Evolutionary conservation across 73 alveolate genomes (phyloP).

Genomic region (Durusdinium trenchii): DNA sequence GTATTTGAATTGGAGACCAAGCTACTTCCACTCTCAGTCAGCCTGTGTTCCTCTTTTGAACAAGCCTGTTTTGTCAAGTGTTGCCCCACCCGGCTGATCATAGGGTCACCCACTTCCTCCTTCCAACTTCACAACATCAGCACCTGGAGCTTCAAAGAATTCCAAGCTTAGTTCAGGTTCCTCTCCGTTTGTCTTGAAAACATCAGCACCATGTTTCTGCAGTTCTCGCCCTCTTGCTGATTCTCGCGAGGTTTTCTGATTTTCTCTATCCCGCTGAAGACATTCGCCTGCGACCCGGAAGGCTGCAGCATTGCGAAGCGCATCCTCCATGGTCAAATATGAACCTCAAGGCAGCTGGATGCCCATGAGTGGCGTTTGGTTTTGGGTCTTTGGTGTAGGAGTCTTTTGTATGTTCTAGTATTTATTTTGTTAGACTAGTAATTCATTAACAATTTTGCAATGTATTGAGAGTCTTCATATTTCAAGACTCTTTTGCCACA

Average conservation of each 20-base stretch:
- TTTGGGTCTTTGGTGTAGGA: neutral
- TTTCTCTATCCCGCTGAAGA: neutral
- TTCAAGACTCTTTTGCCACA: neutral
- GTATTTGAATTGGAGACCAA: too few species aligned
- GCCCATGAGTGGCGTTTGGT: neutral
- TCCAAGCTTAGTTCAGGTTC: neutral
- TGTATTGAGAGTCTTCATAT: neutral
- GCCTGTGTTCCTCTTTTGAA: too few species aligned
- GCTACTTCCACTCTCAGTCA: too few species aligned
- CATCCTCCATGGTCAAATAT: slow-evolving; percentile 66
- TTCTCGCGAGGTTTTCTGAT: neutral
- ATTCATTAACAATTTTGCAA: too few species aligned
- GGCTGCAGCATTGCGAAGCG: slow-evolving; percentile 88
- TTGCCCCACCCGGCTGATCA: neutral
- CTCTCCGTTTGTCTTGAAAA: neutral
- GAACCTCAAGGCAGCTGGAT: slow-evolving; percentile 25
- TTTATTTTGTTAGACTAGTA: too few species aligned
- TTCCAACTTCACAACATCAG: slow-evolving; percentile 81
- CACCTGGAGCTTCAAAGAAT: slow-evolving; percentile 35
- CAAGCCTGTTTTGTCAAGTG: neutral
- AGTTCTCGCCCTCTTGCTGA: neutral
- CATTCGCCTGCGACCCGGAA: slow-evolving; percentile 78
- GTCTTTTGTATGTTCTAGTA: neutral
- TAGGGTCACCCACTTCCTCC: slow-evolving; percentile 35
- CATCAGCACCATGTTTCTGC: neutral